A percentile compares a stretch with the other conserved stretches of the same genome.
Conservation (phyloP, 192 early-diverging fungal genomes). For the Umbelopsis isabellina region DNA sequence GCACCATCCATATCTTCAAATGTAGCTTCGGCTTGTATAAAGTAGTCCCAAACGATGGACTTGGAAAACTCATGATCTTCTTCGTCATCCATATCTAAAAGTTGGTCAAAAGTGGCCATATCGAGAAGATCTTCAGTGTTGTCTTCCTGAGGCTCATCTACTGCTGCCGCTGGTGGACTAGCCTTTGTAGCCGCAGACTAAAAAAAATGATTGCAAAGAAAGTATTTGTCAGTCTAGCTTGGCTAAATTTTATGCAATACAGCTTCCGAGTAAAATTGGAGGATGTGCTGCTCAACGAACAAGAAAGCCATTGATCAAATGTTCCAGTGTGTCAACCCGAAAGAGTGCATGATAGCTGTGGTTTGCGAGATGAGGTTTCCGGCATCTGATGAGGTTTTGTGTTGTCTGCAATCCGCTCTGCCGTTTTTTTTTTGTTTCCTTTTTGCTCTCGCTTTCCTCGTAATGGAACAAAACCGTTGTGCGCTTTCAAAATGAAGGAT, state of each 20-base stretch:
- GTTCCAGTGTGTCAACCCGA: too few species aligned
- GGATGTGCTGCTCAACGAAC: neutral
- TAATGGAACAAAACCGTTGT: neutral
- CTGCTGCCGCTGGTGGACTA: neutral
- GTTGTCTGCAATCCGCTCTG: too few species aligned
- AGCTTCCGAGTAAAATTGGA: neutral
- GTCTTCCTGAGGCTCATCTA: neutral
- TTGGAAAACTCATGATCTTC: constrained; percentile 80
- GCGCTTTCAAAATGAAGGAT: neutral
- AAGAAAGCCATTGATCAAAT: neutral
- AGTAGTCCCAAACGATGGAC: constrained; percentile 78
- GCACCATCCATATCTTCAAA: constrained; percentile 77
- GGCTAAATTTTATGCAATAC: neutral
- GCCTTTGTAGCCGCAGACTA: neutral
- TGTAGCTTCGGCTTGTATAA: constrained; percentile 81
- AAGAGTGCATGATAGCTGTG: too few species aligned
- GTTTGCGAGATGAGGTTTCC: too few species aligned
- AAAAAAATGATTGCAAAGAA: neutral
- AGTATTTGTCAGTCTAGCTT: too few species aligned
- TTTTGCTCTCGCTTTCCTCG: neutral
- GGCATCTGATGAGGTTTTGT: too few species aligned
- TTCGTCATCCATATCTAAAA: constrained; percentile 92
- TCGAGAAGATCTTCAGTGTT: constrained; percentile 68
- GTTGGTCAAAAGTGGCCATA: constrained; percentile 82
- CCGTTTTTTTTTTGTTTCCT: neutral